Base-by-base conservation (phyloP, 2,329 filamentous ascomycete species). In the Phialophora verrucosa region DNA sequence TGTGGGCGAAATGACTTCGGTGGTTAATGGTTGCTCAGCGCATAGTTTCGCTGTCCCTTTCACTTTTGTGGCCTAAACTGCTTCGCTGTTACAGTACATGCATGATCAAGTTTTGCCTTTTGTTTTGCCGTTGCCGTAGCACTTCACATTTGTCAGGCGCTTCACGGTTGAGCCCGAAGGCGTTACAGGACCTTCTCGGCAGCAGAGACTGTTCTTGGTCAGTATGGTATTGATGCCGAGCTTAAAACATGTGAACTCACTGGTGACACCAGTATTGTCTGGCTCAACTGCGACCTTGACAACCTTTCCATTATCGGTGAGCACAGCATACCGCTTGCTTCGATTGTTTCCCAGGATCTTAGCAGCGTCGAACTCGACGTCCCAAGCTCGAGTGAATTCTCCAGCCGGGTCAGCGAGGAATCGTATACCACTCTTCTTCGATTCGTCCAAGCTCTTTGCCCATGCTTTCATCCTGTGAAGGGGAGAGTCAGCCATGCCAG, bases 271-370 rank as follows among this genome's bases (percentile, higher is more conserved):
- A 47, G 91, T 95, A 81, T 91, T 93, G 78, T 97, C 93, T 11
- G 92, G 90, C 84, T 97, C 94, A 60, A 97, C 87, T 74, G 92
- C 88, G 23, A 90, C 85, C 74, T 89, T 87, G 80, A 90, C 90
- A 73, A 97, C 91, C 80, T 92, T 92, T 72, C 94, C 93, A 73
- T 96, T 82, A 81, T 96, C 89, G 60, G 96, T 83, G 59, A 93
- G 85, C 62, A 97, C 83, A 23, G 91, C 92, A 75, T 96, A 97
- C 59, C 94, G 87, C 87, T 97, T 96, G 80, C 91, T 90, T 70
- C 94, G 88, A 73, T 87, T 82, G 73, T 90, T 89, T 51, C 94
- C 94, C 74, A 98, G 95, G 77, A 97, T 87, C 62, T 90, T 83
- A 12, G 86, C 83, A 59, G 86, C 90, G 70, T 97, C 92, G 75